Percentiles rank a stretch among this genome's conserved stretches.
Evolutionary conservation across 306 rosid species (phyloP).

Genomic region (Rosa multiflora): DNA sequence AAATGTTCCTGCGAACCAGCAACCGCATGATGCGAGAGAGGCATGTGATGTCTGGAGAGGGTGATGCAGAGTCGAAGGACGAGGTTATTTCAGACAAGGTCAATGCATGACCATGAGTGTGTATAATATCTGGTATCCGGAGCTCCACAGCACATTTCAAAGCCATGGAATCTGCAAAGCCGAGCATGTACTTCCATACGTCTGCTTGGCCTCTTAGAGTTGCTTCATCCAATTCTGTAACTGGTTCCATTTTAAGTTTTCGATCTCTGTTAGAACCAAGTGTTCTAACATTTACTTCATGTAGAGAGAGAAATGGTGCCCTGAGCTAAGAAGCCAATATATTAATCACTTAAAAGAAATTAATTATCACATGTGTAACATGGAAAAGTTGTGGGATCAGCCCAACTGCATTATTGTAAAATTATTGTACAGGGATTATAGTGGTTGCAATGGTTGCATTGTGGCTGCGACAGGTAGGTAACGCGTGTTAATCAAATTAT

Average conservation of each 20-base stretch:
- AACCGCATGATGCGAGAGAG: conserved; percentile 40
- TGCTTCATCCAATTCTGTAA: conserved; percentile 16
- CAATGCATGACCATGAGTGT: conserved; percentile 32
- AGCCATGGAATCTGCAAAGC: conserved; percentile 43
- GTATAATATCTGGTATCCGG: conserved; percentile 37
- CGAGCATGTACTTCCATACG: conserved; percentile 38
- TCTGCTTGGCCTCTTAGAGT: conserved; percentile 36
- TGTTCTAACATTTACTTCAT: no score
- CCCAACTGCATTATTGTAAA: no score
- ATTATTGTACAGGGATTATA: no score
- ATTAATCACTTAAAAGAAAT: no score
- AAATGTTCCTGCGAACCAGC: conserved; percentile 31
- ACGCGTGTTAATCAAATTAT: no score
- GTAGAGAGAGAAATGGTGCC: no score
- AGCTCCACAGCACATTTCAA: conserved; percentile 43
- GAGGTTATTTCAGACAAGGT: conserved; percentile 30
- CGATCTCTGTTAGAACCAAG: no score
- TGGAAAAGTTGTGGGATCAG: no score
- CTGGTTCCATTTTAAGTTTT: conserved; percentile 11
- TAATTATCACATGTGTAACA: no score
- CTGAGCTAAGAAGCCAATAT: no score
- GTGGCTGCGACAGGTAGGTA: no score
- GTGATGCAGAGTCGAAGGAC: neutral
- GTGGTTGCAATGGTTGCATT: no score
- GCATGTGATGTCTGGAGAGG: neutral